Percentiles rank a stretch among this genome's conserved stretches.
These are phyloP conservation scores for Neospora caninum DNA, from an alignment of 169 alveolate species.

Conservation along the genomic window DNA sequence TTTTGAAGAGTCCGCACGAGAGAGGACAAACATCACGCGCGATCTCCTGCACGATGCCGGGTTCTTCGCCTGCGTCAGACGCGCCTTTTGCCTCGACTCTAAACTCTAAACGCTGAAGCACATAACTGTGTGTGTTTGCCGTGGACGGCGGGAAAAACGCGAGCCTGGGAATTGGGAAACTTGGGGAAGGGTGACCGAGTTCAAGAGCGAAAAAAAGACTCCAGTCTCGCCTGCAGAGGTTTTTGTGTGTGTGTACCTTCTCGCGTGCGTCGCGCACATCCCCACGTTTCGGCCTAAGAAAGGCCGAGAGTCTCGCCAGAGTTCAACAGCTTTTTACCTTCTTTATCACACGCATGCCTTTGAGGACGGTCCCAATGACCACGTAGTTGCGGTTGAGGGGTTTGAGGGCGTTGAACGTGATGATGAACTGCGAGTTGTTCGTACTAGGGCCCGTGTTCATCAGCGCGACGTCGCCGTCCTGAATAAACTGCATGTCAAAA, in stretches of 20 bases:
- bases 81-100: no score
- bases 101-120: no score
- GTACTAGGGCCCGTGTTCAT: constrained; percentile 51
- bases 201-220: neutral
- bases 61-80: no score
- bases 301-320: neutral
- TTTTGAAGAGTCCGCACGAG: no score
- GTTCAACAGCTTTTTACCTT: neutral
- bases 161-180: no score
- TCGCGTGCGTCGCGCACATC: no score
- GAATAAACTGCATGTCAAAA: constrained; percentile 65
- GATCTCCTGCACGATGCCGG: no score
- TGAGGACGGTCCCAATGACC: constrained; percentile 69
- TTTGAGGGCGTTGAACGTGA: constrained; percentile 55
- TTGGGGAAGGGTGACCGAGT: no score
- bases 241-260: neutral
- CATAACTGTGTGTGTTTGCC: no score
- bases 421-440: constrained; percentile 60
- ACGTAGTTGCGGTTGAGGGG: constrained; percentile 43
- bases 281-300: neutral
- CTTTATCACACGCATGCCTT: constrained; percentile 65
- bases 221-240: neutral
- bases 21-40: no score
- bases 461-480: constrained; percentile 68
- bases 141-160: no score